Conservation (phyloP, 2,329 filamentous ascomycete genomes). For the Thyridium curvatum region DNA sequence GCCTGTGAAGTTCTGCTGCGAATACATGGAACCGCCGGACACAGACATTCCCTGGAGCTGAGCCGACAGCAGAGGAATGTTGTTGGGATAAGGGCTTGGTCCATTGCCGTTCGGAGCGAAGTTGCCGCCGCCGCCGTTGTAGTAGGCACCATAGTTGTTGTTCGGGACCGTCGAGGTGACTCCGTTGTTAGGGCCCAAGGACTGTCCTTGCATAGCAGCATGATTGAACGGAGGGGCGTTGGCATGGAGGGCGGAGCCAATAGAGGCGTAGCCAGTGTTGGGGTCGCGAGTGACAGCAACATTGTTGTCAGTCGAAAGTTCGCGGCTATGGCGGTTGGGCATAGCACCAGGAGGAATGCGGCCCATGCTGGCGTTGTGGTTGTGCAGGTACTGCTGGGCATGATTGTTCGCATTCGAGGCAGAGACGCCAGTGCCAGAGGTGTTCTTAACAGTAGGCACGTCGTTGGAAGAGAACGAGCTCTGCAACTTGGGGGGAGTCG, state of each 20-base stretch:
- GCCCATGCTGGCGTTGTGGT: conserved; percentile 77
- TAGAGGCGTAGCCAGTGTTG: conserved; percentile 45
- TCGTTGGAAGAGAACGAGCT: conserved; percentile 89
- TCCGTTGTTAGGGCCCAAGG: conserved; percentile 13
- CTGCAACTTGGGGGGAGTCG: conserved; percentile 66
- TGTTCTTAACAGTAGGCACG: conserved; percentile 75
- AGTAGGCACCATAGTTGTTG: conserved; percentile 19
- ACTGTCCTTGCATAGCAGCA: conserved; percentile 33
- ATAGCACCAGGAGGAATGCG: conserved; percentile 65
- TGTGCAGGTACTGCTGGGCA: conserved; percentile 59
- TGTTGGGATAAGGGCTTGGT: conserved; percentile 28
- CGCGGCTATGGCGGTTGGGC: conserved; percentile 65
- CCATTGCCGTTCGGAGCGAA: conserved; percentile 22
- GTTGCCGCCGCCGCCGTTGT: conserved; percentile 24
- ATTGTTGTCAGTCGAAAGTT: conserved; percentile 51
- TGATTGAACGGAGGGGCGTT: conserved; percentile 76
- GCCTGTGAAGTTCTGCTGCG: conserved; percentile 50
- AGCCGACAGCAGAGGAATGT: conserved; percentile 57
- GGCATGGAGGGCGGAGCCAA: conserved; percentile 70
- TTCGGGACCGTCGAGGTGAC: conserved; percentile 15
- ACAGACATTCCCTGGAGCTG: conserved; percentile 63
- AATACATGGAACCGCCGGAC: conserved; percentile 44
- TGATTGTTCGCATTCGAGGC: conserved; percentile 48
- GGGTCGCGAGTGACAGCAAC: conserved; percentile 32
- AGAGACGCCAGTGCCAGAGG: conserved; percentile 40